phyloP scores from a whole-genome alignment of 2,329 filamentous ascomycete genomes.

The Phoma sp. region DNA sequence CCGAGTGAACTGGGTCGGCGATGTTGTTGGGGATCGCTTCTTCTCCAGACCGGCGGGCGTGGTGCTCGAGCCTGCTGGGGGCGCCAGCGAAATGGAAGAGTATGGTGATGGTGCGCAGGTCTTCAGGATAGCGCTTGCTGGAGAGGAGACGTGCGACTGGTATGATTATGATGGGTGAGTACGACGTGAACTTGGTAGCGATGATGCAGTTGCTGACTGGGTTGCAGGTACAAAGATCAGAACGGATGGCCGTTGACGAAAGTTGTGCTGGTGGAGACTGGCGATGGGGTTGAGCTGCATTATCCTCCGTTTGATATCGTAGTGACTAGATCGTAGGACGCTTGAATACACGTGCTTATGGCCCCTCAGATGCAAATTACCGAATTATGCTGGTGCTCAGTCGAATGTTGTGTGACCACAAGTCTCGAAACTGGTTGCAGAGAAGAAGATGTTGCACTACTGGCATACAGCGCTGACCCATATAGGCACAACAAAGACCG shows the following conservation, averaged over 20 bases:
- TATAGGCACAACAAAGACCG: too few relatives aligned
- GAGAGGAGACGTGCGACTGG: slow-evolving; percentile 37
- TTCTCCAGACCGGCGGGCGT: slow-evolving; percentile 35
- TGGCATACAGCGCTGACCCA: too few relatives aligned
- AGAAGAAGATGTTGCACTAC: too few relatives aligned
- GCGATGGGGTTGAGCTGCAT: slow-evolving; percentile 29
- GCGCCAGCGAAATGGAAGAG: slow-evolving; percentile 28
- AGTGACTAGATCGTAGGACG: slow-evolving; percentile 6
- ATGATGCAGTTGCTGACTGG: not conserved
- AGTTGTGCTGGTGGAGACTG: slow-evolving; percentile 32
- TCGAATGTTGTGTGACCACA: not conserved
- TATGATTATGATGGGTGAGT: slow-evolving; percentile 43
- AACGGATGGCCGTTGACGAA: slow-evolving; percentile 42
- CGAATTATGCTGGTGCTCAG: not conserved
- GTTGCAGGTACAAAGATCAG: slow-evolving; percentile 33
- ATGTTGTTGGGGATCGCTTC: slow-evolving; percentile 17
- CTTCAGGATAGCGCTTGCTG: slow-evolving; percentile 37
- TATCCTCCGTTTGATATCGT: slow-evolving; percentile 42
- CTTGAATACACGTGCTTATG: not conserved
- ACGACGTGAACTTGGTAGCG: not conserved
- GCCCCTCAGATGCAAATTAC: too few relatives aligned
- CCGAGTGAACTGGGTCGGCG: slow-evolving; percentile 31
- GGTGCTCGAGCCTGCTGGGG: slow-evolving; percentile 35
- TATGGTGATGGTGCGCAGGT: slow-evolving; percentile 36
- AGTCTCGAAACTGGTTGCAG: not conserved